These are phyloP conservation scores for Tarenaya hassleriana DNA, from an alignment of 345 rosid genomes.

Conservation along the genomic window DNA sequence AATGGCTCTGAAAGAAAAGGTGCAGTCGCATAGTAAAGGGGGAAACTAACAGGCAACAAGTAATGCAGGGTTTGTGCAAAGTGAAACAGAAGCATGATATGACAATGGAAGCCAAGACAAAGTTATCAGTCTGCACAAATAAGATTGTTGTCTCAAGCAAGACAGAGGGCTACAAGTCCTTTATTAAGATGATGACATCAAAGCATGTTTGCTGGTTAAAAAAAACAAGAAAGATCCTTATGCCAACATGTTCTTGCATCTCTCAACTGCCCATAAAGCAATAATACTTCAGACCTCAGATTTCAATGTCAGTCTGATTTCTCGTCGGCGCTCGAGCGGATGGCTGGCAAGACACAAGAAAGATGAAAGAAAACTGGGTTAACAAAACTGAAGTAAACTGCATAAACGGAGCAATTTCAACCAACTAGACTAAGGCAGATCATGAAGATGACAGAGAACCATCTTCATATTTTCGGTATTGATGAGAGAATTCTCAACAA, in stretches of 20 bases:
- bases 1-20: no score
- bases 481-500: no score
- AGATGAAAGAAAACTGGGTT: neutral
- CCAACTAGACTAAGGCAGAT: neutral
- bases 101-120: no score
- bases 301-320: slow-evolving; percentile 5
- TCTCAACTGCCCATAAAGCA: slow-evolving; percentile 1
- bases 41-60: no score
- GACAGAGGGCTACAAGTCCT: neutral
- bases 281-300: slow-evolving; percentile 11
- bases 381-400: neutral
- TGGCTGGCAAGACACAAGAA: slow-evolving; percentile 12
- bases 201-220: neutral
- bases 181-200: slow-evolving; percentile 11
- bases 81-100: no score
- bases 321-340: slow-evolving; percentile 15
- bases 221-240: neutral
- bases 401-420: no score
- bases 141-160: neutral
- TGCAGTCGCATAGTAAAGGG: no score
- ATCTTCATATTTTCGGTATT: no score
- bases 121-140: no score
- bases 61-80: no score
- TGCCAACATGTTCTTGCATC: neutral
- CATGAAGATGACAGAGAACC: neutral